These are phyloP conservation scores for Cladochytrium replicatum DNA, from an alignment of 192 early-diverging fungal genomes.

Conservation along the genomic window DNA sequence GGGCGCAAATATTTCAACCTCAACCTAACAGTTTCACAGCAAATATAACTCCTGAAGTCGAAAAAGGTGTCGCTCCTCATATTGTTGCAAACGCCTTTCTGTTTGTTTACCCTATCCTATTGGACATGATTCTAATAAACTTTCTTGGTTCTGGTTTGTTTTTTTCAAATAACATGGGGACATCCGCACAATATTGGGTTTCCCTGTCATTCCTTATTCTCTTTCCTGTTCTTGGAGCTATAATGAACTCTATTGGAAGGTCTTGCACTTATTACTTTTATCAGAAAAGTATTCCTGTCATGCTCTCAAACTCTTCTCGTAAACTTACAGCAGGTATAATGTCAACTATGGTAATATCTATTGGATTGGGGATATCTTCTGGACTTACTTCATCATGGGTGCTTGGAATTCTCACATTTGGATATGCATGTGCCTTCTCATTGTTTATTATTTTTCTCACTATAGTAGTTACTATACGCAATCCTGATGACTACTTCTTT, in stretches of 20 bases:
- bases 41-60: constrained; percentile 1
- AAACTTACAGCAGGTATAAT: constrained; percentile 23
- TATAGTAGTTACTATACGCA: constrained; percentile 14
- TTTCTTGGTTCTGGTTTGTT: constrained; percentile 26
- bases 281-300: constrained; percentile 30
- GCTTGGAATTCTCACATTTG: constrained; percentile 4
- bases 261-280: constrained; percentile 35
- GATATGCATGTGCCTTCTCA: constrained; percentile 14
- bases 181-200: too few relatives aligned
- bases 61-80: constrained; percentile 5
- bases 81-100: constrained; percentile 29
- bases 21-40: neutral
- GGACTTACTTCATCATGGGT: constrained; percentile 1
- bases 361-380: constrained; percentile 9
- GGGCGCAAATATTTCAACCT: constrained; percentile 9
- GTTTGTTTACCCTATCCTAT: constrained; percentile 33
- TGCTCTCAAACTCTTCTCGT: constrained; percentile 21
- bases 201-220: neutral
- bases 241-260: constrained; percentile 32
- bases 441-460: constrained; percentile 26
- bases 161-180: too few relatives aligned
- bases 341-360: constrained; percentile 6
- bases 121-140: constrained; percentile 24
- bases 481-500: constrained; percentile 26
- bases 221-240: constrained; percentile 25